Evolutionary conservation across 495 filamentous ascomycete species (phyloP).

Genomic region (Clavariopsis aquatica): DNA sequence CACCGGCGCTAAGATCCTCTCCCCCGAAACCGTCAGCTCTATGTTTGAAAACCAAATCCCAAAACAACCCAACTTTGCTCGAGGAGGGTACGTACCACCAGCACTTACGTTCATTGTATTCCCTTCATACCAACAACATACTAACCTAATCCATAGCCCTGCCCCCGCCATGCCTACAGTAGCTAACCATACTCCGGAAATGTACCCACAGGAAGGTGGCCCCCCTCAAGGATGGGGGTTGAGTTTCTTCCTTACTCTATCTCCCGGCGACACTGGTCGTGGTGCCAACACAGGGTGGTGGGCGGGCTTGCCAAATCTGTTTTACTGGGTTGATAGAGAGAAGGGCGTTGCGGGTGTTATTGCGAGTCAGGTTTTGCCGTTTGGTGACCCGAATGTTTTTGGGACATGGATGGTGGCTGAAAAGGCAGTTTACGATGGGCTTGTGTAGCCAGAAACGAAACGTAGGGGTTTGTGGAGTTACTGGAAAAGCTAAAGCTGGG

Average conservation of each 20-base stretch:
- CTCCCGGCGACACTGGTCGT: slow-evolving; percentile 51
- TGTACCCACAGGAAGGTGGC: slow-evolving; percentile 55
- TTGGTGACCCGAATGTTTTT: slow-evolving; percentile 42
- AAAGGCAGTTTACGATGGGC: slow-evolving; percentile 31
- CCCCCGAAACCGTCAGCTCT: slow-evolving; percentile 53
- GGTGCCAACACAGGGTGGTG: slow-evolving; percentile 53
- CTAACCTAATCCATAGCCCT: slow-evolving; percentile 40
- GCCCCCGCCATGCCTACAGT: slow-evolving; percentile 54
- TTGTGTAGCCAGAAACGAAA: background rate
- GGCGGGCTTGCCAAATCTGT: slow-evolving; percentile 63
- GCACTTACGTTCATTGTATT: background rate
- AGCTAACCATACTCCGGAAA: slow-evolving; percentile 48
- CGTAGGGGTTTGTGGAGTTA: background rate
- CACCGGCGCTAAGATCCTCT: slow-evolving; percentile 51
- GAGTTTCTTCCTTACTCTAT: slow-evolving; percentile 54
- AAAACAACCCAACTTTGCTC: slow-evolving; percentile 25
- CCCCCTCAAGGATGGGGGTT: slow-evolving; percentile 63
- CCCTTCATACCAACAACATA: background rate
- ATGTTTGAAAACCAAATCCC: slow-evolving; percentile 67
- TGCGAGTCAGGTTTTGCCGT: slow-evolving; percentile 60
- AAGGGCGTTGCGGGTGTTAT: slow-evolving; percentile 61
- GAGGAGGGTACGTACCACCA: background rate
- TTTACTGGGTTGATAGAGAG: slow-evolving; percentile 63
- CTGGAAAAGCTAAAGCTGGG: background rate
- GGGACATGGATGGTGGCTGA: slow-evolving; percentile 23